A percentile compares a stretch with the other conserved stretches of the same genome.
Evolutionary conservation across 345 rosid genomes (phyloP).

Genomic region (Arabis hirsuta): DNA sequence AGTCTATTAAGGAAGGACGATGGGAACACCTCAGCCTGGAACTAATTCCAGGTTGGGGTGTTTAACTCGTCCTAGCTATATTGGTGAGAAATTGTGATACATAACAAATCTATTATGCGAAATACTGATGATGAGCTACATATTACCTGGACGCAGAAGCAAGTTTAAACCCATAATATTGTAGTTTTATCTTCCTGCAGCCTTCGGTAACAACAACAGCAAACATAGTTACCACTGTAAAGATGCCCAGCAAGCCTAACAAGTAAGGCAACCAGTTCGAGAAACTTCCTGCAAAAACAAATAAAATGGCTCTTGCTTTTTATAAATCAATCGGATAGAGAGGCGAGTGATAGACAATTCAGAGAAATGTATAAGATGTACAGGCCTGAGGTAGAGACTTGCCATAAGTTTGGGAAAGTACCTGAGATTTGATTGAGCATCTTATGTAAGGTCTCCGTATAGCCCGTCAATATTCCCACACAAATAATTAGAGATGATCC

Average conservation of each 20-base stretch:
- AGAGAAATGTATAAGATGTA: slow-evolving; percentile 6
- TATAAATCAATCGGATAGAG: neutral
- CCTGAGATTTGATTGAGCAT: slow-evolving; percentile 90
- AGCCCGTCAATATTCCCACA: slow-evolving; percentile 93
- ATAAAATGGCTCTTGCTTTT: slow-evolving; percentile 1
- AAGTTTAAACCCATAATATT: slow-evolving; percentile 91
- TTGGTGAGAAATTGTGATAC: neutral
- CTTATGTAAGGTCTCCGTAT: slow-evolving; percentile 87
- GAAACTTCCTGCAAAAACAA: slow-evolving; percentile 62
- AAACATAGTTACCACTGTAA: slow-evolving; percentile 86
- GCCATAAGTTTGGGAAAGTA: slow-evolving; percentile 34
- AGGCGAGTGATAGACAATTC: slow-evolving; percentile 8
- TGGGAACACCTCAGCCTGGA: too few species aligned
- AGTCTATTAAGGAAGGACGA: too few species aligned
- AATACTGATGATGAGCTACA: slow-evolving; percentile 19
- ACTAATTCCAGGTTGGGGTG: too few species aligned
- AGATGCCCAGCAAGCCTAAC: slow-evolving; percentile 69
- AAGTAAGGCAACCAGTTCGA: slow-evolving; percentile 76
- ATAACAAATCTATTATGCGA: slow-evolving; percentile 8
- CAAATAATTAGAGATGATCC: slow-evolving; percentile 92
- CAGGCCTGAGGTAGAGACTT: slow-evolving; percentile 20
- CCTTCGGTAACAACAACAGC: slow-evolving; percentile 96
- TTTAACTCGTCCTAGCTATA: neutral
- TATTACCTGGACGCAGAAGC: slow-evolving; percentile 85
- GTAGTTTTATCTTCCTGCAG: slow-evolving; percentile 94